Evolutionary conservation across 2,329 filamentous ascomycete species (phyloP), one percentile per base, ranked within the genome.

Genomic region (Colletotrichum euphorbiae): DNA sequence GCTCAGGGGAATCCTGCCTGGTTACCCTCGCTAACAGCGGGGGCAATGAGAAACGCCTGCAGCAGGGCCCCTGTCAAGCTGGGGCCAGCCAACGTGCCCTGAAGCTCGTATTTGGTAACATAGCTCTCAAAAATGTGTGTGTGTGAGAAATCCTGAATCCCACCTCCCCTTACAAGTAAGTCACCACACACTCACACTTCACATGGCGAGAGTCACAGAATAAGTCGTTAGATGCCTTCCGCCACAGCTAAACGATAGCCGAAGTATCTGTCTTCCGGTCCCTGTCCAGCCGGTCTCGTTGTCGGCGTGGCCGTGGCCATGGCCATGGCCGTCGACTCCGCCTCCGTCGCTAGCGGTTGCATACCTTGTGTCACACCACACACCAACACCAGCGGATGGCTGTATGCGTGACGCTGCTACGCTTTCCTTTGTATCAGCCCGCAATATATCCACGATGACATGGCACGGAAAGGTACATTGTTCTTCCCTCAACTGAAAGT

Each of bases 11-110:
- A 48, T 33, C 19, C 36, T n/a, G 28, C 28, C 28, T n/a, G n/a
- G n/a, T n/a, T 31, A 46, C 12, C 24, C n/a, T 64, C 40, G 65
- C 60, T 48, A 68, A 68, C 54, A 52, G 65, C 33, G 60, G 64
- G 52, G 59, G 13, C 4, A n/a, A 15, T 28, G 43, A 24, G 65
- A 50, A 40, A 42, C 59, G 65, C 21, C 48, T 69, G 66, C 61
- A 65, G 48, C 62, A 15, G 54, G 17, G 55, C 66, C 61, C 66
- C n/a, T 11, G 60, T 54, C 62, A 24, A 59, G 66, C 52, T 36
- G 17, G 46, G 43, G 48, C 40, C 40, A 45, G 21, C 42, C 45
- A 57, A 54, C n/a, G 17, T 38, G 28, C 40, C 52, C 54, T 21
- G 17, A 38, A 40, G n/a, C 60, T 67, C 64, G 64, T 67, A 52